phyloP scores from a whole-genome alignment of 2,329 filamentous ascomycete species.

The Colletotrichum sp. region DNA sequence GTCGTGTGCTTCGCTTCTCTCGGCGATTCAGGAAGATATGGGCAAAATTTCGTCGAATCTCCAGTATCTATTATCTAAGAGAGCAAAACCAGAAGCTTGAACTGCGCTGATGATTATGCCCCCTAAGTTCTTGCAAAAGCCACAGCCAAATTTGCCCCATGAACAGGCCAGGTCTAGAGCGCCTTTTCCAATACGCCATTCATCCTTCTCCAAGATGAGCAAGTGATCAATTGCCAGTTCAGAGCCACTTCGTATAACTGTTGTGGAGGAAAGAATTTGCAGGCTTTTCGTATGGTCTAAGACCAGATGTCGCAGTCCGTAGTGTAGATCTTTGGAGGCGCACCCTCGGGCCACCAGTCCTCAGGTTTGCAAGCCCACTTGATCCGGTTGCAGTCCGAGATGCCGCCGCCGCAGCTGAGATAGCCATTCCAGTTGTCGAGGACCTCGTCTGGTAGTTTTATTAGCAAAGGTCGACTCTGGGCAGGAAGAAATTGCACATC shows the following conservation, averaged over 20 bases:
- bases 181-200: neutral
- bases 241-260: neutral
- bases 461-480: fast-evolving
- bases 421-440: constrained; percentile 15
- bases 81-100: neutral
- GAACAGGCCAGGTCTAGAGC: neutral
- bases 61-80: neutral
- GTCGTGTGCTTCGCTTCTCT: neutral
- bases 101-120: neutral
- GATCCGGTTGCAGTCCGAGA: constrained; percentile 1
- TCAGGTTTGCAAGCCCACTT: neutral
- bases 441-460: neutral
- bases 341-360: constrained; percentile 12
- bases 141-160: neutral
- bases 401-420: neutral
- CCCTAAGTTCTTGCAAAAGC: neutral
- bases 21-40: neutral
- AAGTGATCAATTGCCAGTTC: neutral
- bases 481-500: neutral
- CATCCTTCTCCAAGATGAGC: neutral
- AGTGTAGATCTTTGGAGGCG: neutral
- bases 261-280: neutral
- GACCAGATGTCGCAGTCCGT: constrained; percentile 3
- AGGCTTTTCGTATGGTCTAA: neutral
- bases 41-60: neutral